phyloP scores from a whole-genome alignment of 2,329 filamentous ascomycete genomes.

The Emmonsia crescens region DNA sequence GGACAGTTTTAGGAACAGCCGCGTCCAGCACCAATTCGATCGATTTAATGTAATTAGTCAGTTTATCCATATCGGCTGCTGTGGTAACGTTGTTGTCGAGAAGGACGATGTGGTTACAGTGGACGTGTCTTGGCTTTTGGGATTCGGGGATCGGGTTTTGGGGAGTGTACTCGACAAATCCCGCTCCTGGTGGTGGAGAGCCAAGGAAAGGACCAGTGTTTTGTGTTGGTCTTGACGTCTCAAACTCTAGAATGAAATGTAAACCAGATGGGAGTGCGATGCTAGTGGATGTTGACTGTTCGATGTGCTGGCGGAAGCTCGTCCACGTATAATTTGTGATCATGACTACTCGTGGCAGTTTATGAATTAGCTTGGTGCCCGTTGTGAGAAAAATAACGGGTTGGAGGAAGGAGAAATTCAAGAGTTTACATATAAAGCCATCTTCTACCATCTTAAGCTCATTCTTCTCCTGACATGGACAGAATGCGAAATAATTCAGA shows the following conservation, averaged over 20 bases:
- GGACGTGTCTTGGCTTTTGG: constrained; percentile 2
- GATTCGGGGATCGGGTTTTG: neutral
- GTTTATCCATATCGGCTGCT: neutral
- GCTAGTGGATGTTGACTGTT: neutral
- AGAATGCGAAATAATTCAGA: constrained; percentile 8
- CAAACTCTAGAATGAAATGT: neutral
- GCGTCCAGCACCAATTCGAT: neutral
- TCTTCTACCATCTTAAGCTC: constrained; percentile 8
- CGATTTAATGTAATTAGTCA: constrained; percentile 3
- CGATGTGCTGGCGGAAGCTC: constrained; percentile 2
- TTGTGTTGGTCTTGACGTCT: neutral
- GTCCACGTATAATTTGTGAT: constrained; percentile 7
- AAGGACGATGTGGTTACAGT: constrained; percentile 4
- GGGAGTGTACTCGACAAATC: neutral
- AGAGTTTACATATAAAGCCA: constrained; percentile 8
- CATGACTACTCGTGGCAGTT: constrained; percentile 2
- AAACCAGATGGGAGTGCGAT: constrained; percentile 4
- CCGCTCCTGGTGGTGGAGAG: neutral
- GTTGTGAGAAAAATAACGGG: neutral
- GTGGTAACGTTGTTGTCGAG: constrained; percentile 2
- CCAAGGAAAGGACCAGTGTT: neutral
- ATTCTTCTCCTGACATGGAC: constrained; percentile 7
- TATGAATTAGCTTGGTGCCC: neutral
- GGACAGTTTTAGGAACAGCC: constrained; percentile 2
- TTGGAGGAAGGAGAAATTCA: neutral